phyloP scores from a whole-genome alignment of 2,329 filamentous ascomycete species.

The Stachybotrys elegans region DNA sequence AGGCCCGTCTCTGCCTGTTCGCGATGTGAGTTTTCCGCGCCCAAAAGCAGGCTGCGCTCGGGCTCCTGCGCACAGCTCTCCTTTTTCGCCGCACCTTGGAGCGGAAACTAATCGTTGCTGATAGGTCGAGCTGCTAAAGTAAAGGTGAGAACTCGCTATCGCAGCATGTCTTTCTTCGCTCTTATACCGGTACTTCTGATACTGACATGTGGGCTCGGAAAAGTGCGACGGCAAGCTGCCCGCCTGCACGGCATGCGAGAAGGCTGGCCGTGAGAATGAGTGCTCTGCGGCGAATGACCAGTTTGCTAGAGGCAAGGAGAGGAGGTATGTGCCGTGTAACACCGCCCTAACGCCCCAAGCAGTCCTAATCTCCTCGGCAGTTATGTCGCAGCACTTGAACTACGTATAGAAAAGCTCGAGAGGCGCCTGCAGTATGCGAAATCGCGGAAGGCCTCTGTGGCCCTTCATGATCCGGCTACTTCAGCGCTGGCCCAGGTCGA shows the following conservation, averaged over 20 bases:
- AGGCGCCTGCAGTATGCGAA: slow-evolving; percentile 66
- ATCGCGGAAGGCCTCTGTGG: slow-evolving; percentile 65
- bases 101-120: neutral
- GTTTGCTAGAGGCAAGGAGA: slow-evolving; percentile 90
- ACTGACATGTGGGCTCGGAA: neutral
- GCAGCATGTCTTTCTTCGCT: neutral
- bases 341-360: neutral
- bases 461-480: slow-evolving; percentile 50
- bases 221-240: slow-evolving; percentile 93
- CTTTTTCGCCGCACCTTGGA: neutral
- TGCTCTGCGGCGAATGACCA: slow-evolving; percentile 95
- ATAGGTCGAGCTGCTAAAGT: slow-evolving; percentile 82
- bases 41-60: neutral
- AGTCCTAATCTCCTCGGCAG: slow-evolving; percentile 31
- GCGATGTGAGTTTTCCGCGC: slow-evolving; percentile 48
- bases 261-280: slow-evolving; percentile 77
- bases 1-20: slow-evolving; percentile 77
- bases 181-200: slow-evolving; percentile 6
- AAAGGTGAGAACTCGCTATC: slow-evolving; percentile 48
- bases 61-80: neutral
- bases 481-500: slow-evolving; percentile 36
- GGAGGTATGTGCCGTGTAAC: slow-evolving; percentile 63
- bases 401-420: slow-evolving; percentile 83
- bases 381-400: slow-evolving; percentile 93
- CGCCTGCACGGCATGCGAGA: slow-evolving; percentile 91